phyloP scores from a whole-genome alignment of 192 early-diverging fungal species.

The Backusella australiensis region DNA sequence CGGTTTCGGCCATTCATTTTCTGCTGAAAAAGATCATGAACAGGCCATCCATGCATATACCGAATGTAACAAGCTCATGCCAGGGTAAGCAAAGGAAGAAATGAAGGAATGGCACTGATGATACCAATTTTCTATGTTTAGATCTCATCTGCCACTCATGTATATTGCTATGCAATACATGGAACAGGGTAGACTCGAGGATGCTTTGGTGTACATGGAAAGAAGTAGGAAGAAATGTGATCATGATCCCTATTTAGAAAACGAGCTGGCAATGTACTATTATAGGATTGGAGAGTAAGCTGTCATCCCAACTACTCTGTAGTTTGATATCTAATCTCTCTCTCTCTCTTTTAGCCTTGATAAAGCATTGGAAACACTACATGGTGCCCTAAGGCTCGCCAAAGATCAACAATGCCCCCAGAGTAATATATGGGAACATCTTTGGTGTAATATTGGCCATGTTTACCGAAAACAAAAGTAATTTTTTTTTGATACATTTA shows the following conservation, averaged over 20 bases:
- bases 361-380: conserved; percentile 51
- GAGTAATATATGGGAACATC: conserved; percentile 53
- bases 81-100: conserved; percentile 51
- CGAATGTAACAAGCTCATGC: conserved; percentile 57
- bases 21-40: conserved; percentile 71
- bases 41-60: conserved; percentile 74
- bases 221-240: conserved; percentile 50
- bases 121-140: background rate
- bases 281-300: conserved; percentile 53
- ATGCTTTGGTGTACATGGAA: conserved; percentile 62
- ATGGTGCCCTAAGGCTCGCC: conserved; percentile 49
- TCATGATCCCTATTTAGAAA: conserved; percentile 64
- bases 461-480: conserved; percentile 49
- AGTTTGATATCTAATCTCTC: background rate
- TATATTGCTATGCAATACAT: conserved; percentile 82
- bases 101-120: background rate
- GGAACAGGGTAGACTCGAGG: conserved; percentile 47
- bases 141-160: conserved; percentile 66
- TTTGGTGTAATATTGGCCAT: conserved; percentile 70
- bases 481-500: background rate
- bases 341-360: conserved; percentile 42
- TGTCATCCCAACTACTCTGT: background rate
- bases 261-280: conserved; percentile 69
- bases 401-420: conserved; percentile 42
- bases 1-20: conserved; percentile 78